Percentiles rank a stretch among this genome's conserved stretches.
These are phyloP conservation scores for Spathaspora boniae DNA, from an alignment of 805 yeast genomes.

Conservation along the genomic window DNA sequence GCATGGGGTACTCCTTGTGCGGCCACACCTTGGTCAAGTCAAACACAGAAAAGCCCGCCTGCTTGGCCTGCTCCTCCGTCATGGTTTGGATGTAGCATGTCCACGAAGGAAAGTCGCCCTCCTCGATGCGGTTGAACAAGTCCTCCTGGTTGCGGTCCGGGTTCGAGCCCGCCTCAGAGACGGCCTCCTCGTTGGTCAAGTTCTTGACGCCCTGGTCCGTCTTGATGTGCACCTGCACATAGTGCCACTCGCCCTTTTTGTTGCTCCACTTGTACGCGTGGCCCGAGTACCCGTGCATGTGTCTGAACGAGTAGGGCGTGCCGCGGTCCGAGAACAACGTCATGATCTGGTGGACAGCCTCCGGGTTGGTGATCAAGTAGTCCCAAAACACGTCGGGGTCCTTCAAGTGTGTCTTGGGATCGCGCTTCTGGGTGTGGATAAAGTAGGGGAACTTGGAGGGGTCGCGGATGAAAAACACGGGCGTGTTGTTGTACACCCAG, in stretches of 20 bases:
- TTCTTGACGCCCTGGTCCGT: conserved; percentile 59
- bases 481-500: conserved; percentile 83
- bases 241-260: conserved; percentile 70
- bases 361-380: conserved; percentile 69
- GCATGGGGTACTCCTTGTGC: conserved; percentile 77
- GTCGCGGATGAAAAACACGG: conserved; percentile 80
- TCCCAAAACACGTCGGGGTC: conserved; percentile 87
- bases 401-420: conserved; percentile 76
- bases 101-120: conserved; percentile 81
- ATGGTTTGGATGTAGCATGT: conserved; percentile 80
- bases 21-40: conserved; percentile 95
- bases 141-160: conserved; percentile 84
- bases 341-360: conserved; percentile 72
- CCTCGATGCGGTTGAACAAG: conserved; percentile 71
- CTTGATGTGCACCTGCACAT: conserved; percentile 74
- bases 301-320: conserved; percentile 70
- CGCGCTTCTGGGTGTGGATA: conserved; percentile 85
- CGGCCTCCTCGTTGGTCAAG: conserved; percentile 64
- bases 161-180: conserved; percentile 63
- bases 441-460: conserved; percentile 84
- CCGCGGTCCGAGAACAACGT: conserved; percentile 77
- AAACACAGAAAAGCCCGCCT: conserved; percentile 75
- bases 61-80: conserved; percentile 78
- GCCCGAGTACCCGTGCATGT: conserved; percentile 83
- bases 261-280: conserved; percentile 81